Percentiles rank a stretch among this genome's conserved stretches.
phyloP scores from a whole-genome alignment of 2,329 filamentous ascomycete genomes.

The Samsoniella hepiali region DNA sequence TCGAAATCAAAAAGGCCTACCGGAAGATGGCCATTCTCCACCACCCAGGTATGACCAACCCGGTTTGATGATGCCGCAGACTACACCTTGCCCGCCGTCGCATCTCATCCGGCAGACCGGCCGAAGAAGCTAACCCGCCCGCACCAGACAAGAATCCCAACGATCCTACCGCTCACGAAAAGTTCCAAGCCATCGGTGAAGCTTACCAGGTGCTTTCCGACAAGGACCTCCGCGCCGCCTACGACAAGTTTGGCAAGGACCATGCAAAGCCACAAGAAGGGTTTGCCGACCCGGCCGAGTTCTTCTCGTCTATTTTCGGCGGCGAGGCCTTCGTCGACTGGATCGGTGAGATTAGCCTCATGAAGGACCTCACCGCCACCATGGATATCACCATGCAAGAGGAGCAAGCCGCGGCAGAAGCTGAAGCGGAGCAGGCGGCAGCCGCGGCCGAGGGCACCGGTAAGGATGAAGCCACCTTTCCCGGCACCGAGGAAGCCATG shows the following conservation, averaged over 20 bases:
- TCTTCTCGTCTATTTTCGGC: slow-evolving; percentile 98
- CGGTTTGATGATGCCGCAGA: background rate
- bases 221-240: slow-evolving; percentile 79
- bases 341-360: slow-evolving; percentile 96
- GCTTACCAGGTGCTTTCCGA: slow-evolving; percentile 82
- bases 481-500: slow-evolving; percentile 55
- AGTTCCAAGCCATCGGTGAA: slow-evolving; percentile 84
- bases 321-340: slow-evolving; percentile 94
- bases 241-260: slow-evolving; percentile 97
- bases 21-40: slow-evolving; percentile 91
- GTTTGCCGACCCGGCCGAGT: slow-evolving; percentile 94
- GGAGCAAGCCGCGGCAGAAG: slow-evolving; percentile 59
- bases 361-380: slow-evolving; percentile 96
- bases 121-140: slow-evolving; percentile 15
- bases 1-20: slow-evolving; percentile 97
- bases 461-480: slow-evolving; percentile 44
- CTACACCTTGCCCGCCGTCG: background rate
- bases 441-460: slow-evolving; percentile 46
- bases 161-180: slow-evolving; percentile 87
- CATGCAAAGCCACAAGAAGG: slow-evolving; percentile 85
- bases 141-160: slow-evolving; percentile 89
- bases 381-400: slow-evolving; percentile 97
- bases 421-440: slow-evolving; percentile 49
- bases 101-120: background rate
- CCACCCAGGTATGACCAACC: slow-evolving; percentile 66